Evolutionary conservation across 805 yeast genomes (phyloP).

Genomic region (Priceomyces melissophilus): DNA sequence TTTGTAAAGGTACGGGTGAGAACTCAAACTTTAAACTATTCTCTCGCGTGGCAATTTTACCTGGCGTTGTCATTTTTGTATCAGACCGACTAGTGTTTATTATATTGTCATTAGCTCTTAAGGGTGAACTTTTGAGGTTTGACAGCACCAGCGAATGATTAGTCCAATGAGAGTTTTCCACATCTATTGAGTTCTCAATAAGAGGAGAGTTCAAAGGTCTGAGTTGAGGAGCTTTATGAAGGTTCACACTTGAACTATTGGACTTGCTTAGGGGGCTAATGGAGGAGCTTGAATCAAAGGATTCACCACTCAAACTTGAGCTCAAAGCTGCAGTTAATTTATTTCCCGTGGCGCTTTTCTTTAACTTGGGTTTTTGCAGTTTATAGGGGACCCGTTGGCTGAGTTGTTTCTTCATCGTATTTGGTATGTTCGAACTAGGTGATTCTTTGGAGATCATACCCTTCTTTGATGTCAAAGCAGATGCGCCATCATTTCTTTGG

Average conservation of each 20-base stretch:
- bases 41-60: constrained; percentile 5
- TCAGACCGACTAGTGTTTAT: constrained; percentile 1
- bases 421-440: not conserved
- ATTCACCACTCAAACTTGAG: constrained; percentile 8
- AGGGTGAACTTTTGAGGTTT: constrained; percentile 11
- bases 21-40: constrained; percentile 12
- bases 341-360: constrained; percentile 10
- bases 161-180: constrained; percentile 3
- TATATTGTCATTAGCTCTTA: constrained; percentile 8
- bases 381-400: not conserved
- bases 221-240: constrained; percentile 7
- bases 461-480: not conserved
- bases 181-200: constrained; percentile 2
- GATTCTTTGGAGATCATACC: not conserved
- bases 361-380: constrained; percentile 2
- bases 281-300: constrained; percentile 6
- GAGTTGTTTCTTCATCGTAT: constrained; percentile 5
- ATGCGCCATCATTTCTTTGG: not conserved
- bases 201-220: constrained; percentile 18
- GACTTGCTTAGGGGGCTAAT: constrained; percentile 7
- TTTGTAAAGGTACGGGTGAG: constrained; percentile 10
- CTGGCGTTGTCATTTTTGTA: not conserved
- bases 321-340: constrained; percentile 11
- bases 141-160: constrained; percentile 3
- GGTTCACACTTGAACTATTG: not conserved